Percentiles rank a stretch among this genome's conserved stretches.
Evolutionary conservation across 106 monocot genomes (phyloP).

Genomic region (Apostasia ramifera): DNA sequence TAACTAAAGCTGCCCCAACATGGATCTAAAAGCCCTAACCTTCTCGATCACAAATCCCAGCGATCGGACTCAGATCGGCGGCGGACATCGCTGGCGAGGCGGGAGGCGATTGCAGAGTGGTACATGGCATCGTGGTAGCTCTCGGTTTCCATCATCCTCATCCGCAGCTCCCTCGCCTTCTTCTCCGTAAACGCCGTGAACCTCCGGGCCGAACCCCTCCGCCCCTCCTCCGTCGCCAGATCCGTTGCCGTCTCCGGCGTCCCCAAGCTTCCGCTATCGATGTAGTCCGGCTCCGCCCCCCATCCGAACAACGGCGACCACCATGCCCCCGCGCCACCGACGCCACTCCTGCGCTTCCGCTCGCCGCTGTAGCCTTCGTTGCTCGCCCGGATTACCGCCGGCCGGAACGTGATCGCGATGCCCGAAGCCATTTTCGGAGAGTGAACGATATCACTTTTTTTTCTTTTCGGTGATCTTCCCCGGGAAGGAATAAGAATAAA

Average conservation of each 20-base stretch:
- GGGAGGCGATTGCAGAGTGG: slow-evolving; percentile 87
- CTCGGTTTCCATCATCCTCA: slow-evolving; percentile 57
- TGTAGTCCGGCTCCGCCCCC: slow-evolving; percentile 63
- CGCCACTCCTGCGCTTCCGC: background rate
- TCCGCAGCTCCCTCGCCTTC: slow-evolving; percentile 77
- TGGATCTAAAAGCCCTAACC: too few relatives aligned
- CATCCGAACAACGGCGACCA: slow-evolving; percentile 81
- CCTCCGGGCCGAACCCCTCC: slow-evolving; percentile 7
- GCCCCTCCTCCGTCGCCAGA: background rate
- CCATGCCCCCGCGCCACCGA: slow-evolving; percentile 31
- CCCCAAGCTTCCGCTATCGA: slow-evolving; percentile 12
- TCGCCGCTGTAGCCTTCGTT: background rate
- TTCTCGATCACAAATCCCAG: background rate
- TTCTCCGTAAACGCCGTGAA: slow-evolving; percentile 62
- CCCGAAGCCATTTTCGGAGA: slow-evolving; percentile 14
- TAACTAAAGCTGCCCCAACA: too few relatives aligned
- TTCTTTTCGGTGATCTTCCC: background rate
- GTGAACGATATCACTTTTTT: background rate
- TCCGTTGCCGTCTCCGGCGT: background rate
- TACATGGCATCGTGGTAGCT: slow-evolving; percentile 89
- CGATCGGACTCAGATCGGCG: background rate
- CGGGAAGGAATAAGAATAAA: background rate
- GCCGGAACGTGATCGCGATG: slow-evolving; percentile 19
- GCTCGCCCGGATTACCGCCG: slow-evolving; percentile 25
- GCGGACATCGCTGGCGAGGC: slow-evolving; percentile 60